Base-by-base conservation (phyloP, 2,329 filamentous ascomycete genomes). In the Trichoderma breve region DNA sequence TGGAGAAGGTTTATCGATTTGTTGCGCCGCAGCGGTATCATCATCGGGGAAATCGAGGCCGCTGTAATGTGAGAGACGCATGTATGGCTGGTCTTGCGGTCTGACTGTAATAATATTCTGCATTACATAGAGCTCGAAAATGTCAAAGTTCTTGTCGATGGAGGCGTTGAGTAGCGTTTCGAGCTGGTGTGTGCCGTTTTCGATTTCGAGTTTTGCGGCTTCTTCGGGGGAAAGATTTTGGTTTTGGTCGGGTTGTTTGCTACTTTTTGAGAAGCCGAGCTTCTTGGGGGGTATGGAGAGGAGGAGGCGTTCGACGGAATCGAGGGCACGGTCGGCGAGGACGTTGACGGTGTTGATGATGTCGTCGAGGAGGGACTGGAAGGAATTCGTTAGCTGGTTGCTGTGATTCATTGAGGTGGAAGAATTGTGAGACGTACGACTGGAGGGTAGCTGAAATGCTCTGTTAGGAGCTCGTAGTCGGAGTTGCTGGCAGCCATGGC, bases 301-400 rank as follows among this genome's bases (percentile, higher is more conserved):
- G 24, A 99, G 90, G 1, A 93, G 93, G 70, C 90, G 89, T 82
- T 98, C 96, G 75, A 98, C 90, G 73, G 92, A 93, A 78, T 93
- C 93, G 78, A 97, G 91, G 69, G 94, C 95, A 81, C 92, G 92
- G 82, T 97, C 96, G 78, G 96, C 92, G 77, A 98, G 89, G 78
- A 95, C 93, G 84, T 98, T 99, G 81, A 98, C 90, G 70, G 92
- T 93, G 85, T 98, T 98, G 84, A 98, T 97, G 77, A 98, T 95
- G 83, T 98, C 95, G 88, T 99, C 96, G 79, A 99, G 92, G 55
- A 99, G 89, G 73, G 93, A 93, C 95, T 97, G 34, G 51, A 2
- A 3, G 11, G 3, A 1, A 4, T 39, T 3, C 6, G 7, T 58
- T n/a, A 58, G 72, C 9, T 18, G 8, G 6, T 4, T 53, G 21